Base-by-base conservation (phyloP, 129 eudicot genomes). In the Lonicera japonica region DNA sequence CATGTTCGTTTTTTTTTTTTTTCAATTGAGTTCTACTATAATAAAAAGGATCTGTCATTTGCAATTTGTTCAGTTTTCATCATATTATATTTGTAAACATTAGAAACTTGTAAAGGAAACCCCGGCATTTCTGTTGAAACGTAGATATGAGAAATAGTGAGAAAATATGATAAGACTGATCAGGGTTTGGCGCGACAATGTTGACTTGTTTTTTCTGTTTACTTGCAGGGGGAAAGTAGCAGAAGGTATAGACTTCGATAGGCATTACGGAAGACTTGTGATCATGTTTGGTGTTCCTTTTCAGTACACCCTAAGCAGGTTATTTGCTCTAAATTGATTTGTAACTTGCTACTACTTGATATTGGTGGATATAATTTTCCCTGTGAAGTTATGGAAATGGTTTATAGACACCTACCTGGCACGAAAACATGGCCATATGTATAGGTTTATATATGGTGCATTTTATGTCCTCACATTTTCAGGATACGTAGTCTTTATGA, bases 201-300 rank as follows among this genome's bases (percentile, higher is more conserved):
- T 20, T 59, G 34, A 52, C n/a, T 0, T 19, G 25, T 64, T 66
- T 50, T 39, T 60, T 29, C 29, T 45, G 16, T 20, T 53, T 51
- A 10, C 11, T 50, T 77, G 73, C 75, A 94, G 99, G 87, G 99
- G 99, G 20, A 94, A 94, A 70, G 99, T 94, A 54, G 99, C 99
- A 12, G 96, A 94, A 77, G 99, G 99, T 54, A 94, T 94, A 66
- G 96, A 94, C 67, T 94, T 94, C 77, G 99, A 94, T 73, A 76
- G 99, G 62, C 99, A 94, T 81, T 94, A 94, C 64, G 99, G 99
- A 56, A 76, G 99, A 63, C 95, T 94, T 29, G 99, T 94, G 10
- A 88, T 94, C 71, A 94, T 94, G 99, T 94, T 94, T 72, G 99
- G 99, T 24, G 85, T 94, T 63, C 99, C 99, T 40, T 94, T 94